phyloP scores from a whole-genome alignment of 352 stramenopile genomes.

The Phytopythium sindhum region DNA sequence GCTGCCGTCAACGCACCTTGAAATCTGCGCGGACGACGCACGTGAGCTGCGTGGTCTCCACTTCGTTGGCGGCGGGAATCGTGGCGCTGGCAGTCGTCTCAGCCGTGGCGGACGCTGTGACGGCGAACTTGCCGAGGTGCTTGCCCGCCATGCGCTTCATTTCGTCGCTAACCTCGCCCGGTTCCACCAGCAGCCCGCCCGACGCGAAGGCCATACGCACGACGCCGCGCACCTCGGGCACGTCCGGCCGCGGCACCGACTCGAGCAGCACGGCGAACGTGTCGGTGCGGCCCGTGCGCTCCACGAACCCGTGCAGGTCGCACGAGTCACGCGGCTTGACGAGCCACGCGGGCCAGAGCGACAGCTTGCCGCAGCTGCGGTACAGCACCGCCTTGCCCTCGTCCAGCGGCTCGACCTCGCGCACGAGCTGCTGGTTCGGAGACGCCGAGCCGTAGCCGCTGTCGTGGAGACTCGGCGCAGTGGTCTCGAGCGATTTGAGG shows the following conservation, averaged over 20 bases:
- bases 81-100: slow-evolving; percentile 3
- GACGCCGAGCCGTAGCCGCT: slow-evolving; percentile 20
- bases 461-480: slow-evolving; percentile 16
- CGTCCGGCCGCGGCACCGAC: slow-evolving; percentile 59
- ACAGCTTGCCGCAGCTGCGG: slow-evolving; percentile 61
- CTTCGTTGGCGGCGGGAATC: neutral
- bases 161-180: slow-evolving; percentile 22
- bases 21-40: slow-evolving; percentile 59
- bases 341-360: slow-evolving; percentile 74
- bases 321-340: slow-evolving; percentile 79
- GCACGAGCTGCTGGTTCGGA: slow-evolving; percentile 23
- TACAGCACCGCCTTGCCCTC: slow-evolving; percentile 65
- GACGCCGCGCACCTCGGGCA: slow-evolving; percentile 62
- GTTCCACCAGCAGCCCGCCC: slow-evolving; percentile 67
- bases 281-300: slow-evolving; percentile 53
- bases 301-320: slow-evolving; percentile 75
- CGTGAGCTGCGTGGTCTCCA: slow-evolving; percentile 38
- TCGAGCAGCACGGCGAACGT: slow-evolving; percentile 71
- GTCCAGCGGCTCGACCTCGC: slow-evolving; percentile 65
- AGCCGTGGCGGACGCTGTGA: neutral
- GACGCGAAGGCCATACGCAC: slow-evolving; percentile 75
- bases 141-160: slow-evolving; percentile 4
- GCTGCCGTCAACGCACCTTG: slow-evolving; percentile 23
- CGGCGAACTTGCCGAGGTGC: slow-evolving; percentile 3
- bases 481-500: slow-evolving; percentile 52